Conservation (phyloP, 768 basidiomycete genomes). For the Termitomyces eurrhizus region DNA sequence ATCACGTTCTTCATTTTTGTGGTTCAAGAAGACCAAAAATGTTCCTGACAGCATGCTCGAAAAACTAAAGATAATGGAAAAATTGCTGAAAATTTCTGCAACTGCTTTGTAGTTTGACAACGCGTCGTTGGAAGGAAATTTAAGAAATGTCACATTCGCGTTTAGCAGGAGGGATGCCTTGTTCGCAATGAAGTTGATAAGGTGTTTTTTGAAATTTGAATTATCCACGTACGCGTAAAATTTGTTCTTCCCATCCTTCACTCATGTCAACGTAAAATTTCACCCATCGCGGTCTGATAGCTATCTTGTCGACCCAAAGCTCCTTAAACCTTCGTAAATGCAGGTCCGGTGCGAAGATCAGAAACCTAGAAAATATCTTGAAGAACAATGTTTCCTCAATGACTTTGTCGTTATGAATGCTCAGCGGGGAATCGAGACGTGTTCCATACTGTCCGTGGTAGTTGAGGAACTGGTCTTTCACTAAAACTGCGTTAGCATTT, state of each 20-base stretch:
- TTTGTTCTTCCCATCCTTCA: constrained; percentile 37
- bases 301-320: constrained; percentile 49
- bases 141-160: constrained; percentile 42
- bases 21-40: too few species aligned
- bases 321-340: constrained; percentile 38
- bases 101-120: constrained; percentile 24
- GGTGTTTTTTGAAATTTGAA: too few species aligned
- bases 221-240: constrained; percentile 33
- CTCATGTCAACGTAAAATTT: constrained; percentile 32
- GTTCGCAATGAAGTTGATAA: constrained; percentile 25
- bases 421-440: constrained; percentile 32
- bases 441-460: too few species aligned
- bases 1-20: too few species aligned
- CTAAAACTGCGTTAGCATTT: too few species aligned
- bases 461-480: too few species aligned
- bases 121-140: constrained; percentile 39
- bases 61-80: constrained; percentile 38
- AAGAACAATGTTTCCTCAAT: constrained; percentile 36
- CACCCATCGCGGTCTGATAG: too few species aligned
- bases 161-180: constrained; percentile 47
- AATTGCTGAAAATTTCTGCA: constrained; percentile 38
- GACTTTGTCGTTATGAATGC: constrained; percentile 6
- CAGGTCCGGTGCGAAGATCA: constrained; percentile 41
- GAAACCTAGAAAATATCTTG: constrained; percentile 35
- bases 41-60: constrained; percentile 40